Evolutionary conservation across 495 filamentous ascomycete species (phyloP).

Genomic region (Cenococcum geophilum): DNA sequence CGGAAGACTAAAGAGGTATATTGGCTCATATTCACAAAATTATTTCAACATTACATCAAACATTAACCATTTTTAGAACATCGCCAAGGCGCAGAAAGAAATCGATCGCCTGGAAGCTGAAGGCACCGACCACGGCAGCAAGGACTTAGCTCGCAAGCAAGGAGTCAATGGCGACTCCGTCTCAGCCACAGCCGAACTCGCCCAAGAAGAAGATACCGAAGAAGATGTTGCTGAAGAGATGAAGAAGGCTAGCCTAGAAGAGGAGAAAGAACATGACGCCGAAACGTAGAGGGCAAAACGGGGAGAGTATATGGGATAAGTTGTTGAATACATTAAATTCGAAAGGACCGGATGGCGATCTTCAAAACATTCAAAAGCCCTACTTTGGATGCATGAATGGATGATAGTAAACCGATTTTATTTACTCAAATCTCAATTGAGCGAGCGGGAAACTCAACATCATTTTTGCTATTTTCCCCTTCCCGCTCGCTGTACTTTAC

Average conservation of each 20-base stretch:
- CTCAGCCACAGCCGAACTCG: conserved; percentile 49
- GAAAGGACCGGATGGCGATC: background rate
- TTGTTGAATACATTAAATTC: background rate
- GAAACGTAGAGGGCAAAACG: conserved; percentile 13
- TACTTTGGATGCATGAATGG: conserved; percentile 5
- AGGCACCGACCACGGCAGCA: conserved; percentile 35
- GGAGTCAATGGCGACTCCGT: conserved; percentile 47
- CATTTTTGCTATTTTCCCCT: background rate
- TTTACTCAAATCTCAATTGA: background rate
- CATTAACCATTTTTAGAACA: conserved; percentile 49
- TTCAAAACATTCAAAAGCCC: background rate
- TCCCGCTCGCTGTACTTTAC: conserved; percentile 1
- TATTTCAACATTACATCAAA: background rate
- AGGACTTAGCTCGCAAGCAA: conserved; percentile 49
- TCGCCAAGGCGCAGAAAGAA: conserved; percentile 62
- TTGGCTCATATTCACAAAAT: conserved; percentile 16
- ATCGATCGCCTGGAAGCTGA: conserved; percentile 58
- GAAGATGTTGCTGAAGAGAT: conserved; percentile 54
- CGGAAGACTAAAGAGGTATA: conserved; percentile 85
- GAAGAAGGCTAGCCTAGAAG: conserved; percentile 54
- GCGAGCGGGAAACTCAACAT: background rate
- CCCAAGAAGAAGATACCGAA: conserved; percentile 54
- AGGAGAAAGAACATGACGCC: conserved; percentile 33
- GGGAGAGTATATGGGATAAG: background rate
- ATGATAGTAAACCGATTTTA: background rate